Evolutionary conservation across 495 filamentous ascomycete species (phyloP), one percentile per base, ranked within the genome.

Genomic region (Cladorrhinum samala): DNA sequence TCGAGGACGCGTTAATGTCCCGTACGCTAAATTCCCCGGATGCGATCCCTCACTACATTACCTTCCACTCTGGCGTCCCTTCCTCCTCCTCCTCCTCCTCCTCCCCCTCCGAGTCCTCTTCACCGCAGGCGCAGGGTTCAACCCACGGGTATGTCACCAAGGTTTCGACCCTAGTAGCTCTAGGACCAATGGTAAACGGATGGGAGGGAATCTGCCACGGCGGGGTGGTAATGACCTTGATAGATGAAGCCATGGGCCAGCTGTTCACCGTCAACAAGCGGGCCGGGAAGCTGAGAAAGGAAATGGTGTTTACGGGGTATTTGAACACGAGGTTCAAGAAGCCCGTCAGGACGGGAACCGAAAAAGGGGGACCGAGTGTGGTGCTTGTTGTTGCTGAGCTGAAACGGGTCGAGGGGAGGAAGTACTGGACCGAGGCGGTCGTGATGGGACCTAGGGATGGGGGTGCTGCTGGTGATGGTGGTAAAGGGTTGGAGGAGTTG

Each of bases 201-300:
- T 76, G 76, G 54, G 67, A 77, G n/a, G 66, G 72, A 14, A 70
- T 81, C 19, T 69, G 74, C 24, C 83, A 87, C 62, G 84, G 83
- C 16, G 84, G 82, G 17, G 73, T 84, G 39, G 71, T 82, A 17
- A 74, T 73, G n/a, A 74, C 78, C 1, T 65, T 88, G 20, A 57
- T 87, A 24, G 82, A 85, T 54, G 67, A 70, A 55, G 65, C 67
- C 4, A 74, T 77, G 58, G 81, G 82, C 0, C 68, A 78, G 11
- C 53, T 83, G 11, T 60, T 79, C 4, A 62, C 68, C 13, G 47
- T 72, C n/a, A 82, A 80, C 56, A 57, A 72, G 50, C 62, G 61
- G 19, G 52, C 61, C 1, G 65, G 63, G 36, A 52, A 17, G 46
- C 53, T 66, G 9, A 40, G 49, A 18, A 53, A 24, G 14, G 21